Conservation (phyloP, 2,329 filamentous ascomycete species). For the Furcasterigmium sp. region DNA sequence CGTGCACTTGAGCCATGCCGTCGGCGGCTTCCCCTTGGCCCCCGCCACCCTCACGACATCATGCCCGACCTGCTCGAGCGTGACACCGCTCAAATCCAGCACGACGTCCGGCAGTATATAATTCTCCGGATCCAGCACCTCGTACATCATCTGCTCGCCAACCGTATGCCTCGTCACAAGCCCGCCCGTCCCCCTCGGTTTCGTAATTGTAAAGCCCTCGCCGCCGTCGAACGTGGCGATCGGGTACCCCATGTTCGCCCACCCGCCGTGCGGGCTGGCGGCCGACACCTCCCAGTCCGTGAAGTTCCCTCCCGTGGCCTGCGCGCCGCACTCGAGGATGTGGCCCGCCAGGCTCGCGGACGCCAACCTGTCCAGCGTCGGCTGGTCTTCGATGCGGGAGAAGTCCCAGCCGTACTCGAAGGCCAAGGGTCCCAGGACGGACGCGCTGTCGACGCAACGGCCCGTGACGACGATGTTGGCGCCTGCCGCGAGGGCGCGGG, state of each 20-base stretch:
- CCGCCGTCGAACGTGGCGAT: constrained; percentile 3
- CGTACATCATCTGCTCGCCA: constrained; percentile 4
- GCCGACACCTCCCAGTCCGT: constrained; percentile 5
- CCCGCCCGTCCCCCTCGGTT: constrained; percentile 1
- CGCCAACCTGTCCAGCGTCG: constrained; percentile 1
- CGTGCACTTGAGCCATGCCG: constrained; percentile 4
- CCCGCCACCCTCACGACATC: constrained; percentile 2
- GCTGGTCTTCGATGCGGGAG: background rate
- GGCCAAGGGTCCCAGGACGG: constrained; percentile 1
- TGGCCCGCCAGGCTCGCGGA: constrained; percentile 2
- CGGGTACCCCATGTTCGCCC: constrained; percentile 6
- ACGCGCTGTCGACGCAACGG: constrained; percentile 5
- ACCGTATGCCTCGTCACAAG: constrained; percentile 4
- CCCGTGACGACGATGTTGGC: constrained; percentile 5
- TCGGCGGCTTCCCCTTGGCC: constrained; percentile 2
- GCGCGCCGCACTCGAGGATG: constrained; percentile 4
- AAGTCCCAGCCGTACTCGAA: constrained; percentile 5
- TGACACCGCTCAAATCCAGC: constrained; percentile 3
- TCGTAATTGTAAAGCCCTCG: constrained; percentile 2
- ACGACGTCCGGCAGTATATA: constrained; percentile 5
- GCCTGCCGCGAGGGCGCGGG: constrained; percentile 2
- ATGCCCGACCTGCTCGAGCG: background rate
- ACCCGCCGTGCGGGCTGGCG: constrained; percentile 2
- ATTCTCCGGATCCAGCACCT: constrained; percentile 5
- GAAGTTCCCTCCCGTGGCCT: constrained; percentile 5